These are phyloP conservation scores for Calonectria naviculata DNA, from an alignment of 2,329 filamentous ascomycete species.

Conservation along the genomic window DNA sequence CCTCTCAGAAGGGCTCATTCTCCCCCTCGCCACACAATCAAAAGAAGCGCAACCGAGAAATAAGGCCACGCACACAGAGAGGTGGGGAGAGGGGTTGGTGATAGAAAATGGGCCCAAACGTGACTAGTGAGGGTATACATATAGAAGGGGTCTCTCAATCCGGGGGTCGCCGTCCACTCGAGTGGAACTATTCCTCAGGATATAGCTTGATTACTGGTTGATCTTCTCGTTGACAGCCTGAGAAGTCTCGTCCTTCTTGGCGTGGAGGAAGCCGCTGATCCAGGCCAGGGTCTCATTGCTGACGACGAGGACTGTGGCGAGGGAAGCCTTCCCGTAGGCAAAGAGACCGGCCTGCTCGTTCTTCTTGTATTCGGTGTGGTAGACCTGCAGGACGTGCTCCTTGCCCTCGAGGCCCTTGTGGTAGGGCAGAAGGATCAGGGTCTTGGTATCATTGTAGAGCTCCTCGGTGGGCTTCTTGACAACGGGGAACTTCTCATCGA, in stretches of 20 bases:
- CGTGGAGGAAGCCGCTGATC: conserved; percentile 67
- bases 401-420: conserved; percentile 70
- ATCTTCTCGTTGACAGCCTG: conserved; percentile 64
- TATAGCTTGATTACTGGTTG: conserved; percentile 50
- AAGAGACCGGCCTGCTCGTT: conserved; percentile 72
- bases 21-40: not conserved
- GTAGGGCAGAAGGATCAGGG: conserved; percentile 70
- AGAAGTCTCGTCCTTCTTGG: conserved; percentile 72
- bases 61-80: not conserved
- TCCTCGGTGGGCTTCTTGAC: conserved; percentile 82
- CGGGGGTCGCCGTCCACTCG: conserved; percentile 25
- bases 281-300: conserved; percentile 73
- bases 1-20: not conserved
- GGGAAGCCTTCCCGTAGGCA: conserved; percentile 75
- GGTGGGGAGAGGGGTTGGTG: not conserved
- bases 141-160: conserved; percentile 16
- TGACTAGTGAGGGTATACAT: conserved; percentile 38
- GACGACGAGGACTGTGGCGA: conserved; percentile 75
- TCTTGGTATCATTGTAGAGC: conserved; percentile 73
- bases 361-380: conserved; percentile 70
- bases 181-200: not conserved
- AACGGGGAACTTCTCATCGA: conserved; percentile 78
- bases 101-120: not conserved
- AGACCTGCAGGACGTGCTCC: conserved; percentile 69
- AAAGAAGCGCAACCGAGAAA: not conserved